phyloP scores from a whole-genome alignment of 2,329 filamentous ascomycete genomes.

The Sclerotinia spermophila region DNA sequence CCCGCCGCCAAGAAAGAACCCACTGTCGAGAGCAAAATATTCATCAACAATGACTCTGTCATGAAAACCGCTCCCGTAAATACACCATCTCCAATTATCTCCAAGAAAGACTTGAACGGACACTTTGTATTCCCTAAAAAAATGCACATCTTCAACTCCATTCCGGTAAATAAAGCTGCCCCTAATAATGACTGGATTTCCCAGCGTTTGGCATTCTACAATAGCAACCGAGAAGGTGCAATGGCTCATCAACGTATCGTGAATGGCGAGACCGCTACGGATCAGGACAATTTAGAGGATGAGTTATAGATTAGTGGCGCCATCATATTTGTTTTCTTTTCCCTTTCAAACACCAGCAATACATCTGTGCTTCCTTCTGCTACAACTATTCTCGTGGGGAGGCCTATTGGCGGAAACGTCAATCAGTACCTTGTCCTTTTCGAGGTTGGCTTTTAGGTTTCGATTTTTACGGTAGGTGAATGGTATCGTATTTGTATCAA shows the following conservation, averaged over 20 bases:
- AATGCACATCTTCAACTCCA: background rate
- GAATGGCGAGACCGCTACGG: background rate
- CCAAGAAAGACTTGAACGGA: accelerated
- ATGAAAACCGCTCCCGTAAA: background rate
- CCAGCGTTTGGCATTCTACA: background rate
- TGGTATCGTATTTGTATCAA: background rate
- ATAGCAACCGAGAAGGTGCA: background rate
- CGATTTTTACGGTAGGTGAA: background rate
- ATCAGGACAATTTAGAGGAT: background rate
- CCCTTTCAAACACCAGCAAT: background rate
- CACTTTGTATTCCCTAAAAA: background rate
- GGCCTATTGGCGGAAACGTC: too few relatives aligned
- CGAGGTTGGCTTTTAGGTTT: background rate
- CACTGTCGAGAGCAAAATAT: background rate
- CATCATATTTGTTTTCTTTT: background rate
- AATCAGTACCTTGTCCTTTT: background rate
- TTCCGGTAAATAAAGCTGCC: background rate
- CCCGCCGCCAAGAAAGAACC: background rate
- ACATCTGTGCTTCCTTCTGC: background rate
- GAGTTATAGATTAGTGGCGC: accelerated
- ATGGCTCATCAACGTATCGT: background rate
- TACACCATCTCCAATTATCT: background rate
- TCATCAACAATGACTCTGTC: background rate
- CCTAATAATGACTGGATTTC: background rate
- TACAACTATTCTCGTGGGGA: accelerated